Evolutionary conservation across 1,284 basidiomycete species (phyloP).

Genomic region (Abortiporus biennis): DNA sequence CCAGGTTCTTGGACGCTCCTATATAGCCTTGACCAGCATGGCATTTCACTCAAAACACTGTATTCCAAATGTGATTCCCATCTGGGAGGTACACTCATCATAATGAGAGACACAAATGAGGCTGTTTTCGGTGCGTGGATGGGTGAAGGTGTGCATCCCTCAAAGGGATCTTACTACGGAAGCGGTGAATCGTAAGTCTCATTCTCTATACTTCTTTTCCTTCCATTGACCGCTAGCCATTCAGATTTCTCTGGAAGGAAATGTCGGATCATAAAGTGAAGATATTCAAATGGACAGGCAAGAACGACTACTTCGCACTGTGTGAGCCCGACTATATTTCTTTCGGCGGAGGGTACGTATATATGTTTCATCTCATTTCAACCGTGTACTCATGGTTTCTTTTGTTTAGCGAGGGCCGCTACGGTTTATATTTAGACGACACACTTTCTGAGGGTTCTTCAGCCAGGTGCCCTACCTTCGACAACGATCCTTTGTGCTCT

Average conservation of each 20-base stretch:
- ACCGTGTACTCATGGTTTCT: background rate
- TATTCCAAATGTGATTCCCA: slow-evolving; percentile 59
- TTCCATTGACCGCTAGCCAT: background rate
- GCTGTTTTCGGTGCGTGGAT: slow-evolving; percentile 77
- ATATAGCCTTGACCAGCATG: slow-evolving; percentile 94
- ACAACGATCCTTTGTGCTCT: slow-evolving; percentile 78
- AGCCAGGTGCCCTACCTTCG: slow-evolving; percentile 81
- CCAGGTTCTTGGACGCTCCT: slow-evolving; percentile 80
- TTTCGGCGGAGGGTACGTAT: slow-evolving; percentile 83
- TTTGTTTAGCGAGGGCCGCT: slow-evolving; percentile 66
- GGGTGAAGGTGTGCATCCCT: slow-evolving; percentile 62
- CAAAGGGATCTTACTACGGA: slow-evolving; percentile 71
- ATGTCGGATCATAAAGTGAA: slow-evolving; percentile 38
- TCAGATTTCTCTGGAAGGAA: slow-evolving; percentile 73
- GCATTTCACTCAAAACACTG: slow-evolving; percentile 86
- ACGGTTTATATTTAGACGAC: slow-evolving; percentile 88
- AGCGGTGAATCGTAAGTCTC: slow-evolving; percentile 76
- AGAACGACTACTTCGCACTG: slow-evolving; percentile 86
- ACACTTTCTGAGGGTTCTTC: slow-evolving; percentile 81
- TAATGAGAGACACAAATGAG: slow-evolving; percentile 56
- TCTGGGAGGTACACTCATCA: slow-evolving; percentile 43
- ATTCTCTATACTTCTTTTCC: background rate
- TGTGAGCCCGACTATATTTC: slow-evolving; percentile 79
- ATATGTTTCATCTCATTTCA: slow-evolving; percentile 9
- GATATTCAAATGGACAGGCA: slow-evolving; percentile 84